Evolutionary conservation across 169 alveolate genomes (phyloP), one percentile per base, ranked within the genome.

Genomic region (Plasmodium inui): DNA sequence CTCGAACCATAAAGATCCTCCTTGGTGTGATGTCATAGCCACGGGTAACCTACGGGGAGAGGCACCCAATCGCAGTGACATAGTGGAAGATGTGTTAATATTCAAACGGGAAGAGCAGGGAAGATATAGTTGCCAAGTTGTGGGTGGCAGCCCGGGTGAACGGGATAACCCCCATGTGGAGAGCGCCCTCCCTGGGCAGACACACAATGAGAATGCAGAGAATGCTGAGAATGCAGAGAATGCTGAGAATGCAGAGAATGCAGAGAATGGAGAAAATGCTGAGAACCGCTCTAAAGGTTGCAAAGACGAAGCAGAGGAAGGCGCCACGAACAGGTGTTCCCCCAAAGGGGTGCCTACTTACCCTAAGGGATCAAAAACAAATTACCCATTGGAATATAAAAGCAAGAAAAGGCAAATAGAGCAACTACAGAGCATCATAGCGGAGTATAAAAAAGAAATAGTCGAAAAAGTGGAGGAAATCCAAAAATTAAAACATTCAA

Each of bases 401-500:
- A 72, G 34, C 14, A 80, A 30, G 1, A 70, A 80, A 50, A 80
- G 70, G 17, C 28, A 78, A 80, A 81, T 89, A 8, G 67, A 89
- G 26, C 73, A 73, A 4, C 55, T 89, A 70, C 39, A 79, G 30
- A 67, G 37, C 39, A 32, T 80, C 72, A 81, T 89, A 74, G 94
- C 30, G 50, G 61, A 89, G 53, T 61, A 46, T 70, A 89, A 89
- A 80, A 78, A 6, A 34, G 91, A 80, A 61, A 3, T 89, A 89
- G 79, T n/a, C 4, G 50, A 30, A 67, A 89, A 80, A 79, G 72
- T 1, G 1, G 28, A 6, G 19, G 91, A 89, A 50, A 81, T 89
- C 41, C 83, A 80, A 57, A 89, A 89, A n/a, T 50, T 89, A 44
- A 89, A 89, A 5, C 90, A 79, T 44, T 57, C 83, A 7, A 61